Evolutionary conservation across 176 grass and related monocot species (phyloP).

Genomic region (Calamus simplicifolius): DNA sequence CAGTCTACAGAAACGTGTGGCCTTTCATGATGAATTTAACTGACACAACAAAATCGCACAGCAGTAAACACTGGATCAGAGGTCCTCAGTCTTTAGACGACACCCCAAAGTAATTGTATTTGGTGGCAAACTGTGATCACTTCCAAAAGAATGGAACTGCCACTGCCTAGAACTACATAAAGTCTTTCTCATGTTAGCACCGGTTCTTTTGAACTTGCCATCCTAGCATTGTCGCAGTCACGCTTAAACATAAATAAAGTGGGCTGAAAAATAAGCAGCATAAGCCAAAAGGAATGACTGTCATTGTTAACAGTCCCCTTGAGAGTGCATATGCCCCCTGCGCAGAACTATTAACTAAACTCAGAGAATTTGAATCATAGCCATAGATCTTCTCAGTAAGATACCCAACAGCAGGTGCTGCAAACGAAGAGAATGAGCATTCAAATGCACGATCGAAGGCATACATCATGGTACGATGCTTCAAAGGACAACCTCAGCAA

Average conservation of each 20-base stretch:
- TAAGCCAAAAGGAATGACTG: slow-evolving; percentile 74
- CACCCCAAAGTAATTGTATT: too few species aligned
- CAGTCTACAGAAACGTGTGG: too few species aligned
- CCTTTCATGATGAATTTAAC: too few species aligned
- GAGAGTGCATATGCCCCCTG: slow-evolving; percentile 70
- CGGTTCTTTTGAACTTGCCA: slow-evolving; percentile 46
- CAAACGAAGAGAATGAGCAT: slow-evolving; percentile 67
- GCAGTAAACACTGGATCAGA: too few species aligned
- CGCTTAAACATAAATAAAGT: slow-evolving; percentile 72
- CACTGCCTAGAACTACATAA: too few species aligned
- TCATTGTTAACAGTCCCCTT: slow-evolving; percentile 69
- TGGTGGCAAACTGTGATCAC: too few species aligned
- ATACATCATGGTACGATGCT: slow-evolving; percentile 84
- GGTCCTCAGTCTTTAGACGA: too few species aligned
- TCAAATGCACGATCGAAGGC: slow-evolving; percentile 74
- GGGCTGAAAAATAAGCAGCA: slow-evolving; percentile 80
- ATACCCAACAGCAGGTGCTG: slow-evolving; percentile 59
- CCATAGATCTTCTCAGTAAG: slow-evolving; percentile 77
- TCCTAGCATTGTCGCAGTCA: slow-evolving; percentile 44
- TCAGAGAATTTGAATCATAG: slow-evolving; percentile 63
- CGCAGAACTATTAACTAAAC: slow-evolving; percentile 40
- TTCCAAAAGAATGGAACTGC: too few species aligned
- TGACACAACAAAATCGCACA: too few species aligned
- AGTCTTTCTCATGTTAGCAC: slow-evolving; percentile 18
- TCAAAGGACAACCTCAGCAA: slow-evolving; percentile 76